Percentiles rank a stretch among this genome's conserved stretches.
Evolutionary conservation across 2,329 filamentous ascomycete genomes (phyloP).

Genomic region (Alternaria ventricosa): DNA sequence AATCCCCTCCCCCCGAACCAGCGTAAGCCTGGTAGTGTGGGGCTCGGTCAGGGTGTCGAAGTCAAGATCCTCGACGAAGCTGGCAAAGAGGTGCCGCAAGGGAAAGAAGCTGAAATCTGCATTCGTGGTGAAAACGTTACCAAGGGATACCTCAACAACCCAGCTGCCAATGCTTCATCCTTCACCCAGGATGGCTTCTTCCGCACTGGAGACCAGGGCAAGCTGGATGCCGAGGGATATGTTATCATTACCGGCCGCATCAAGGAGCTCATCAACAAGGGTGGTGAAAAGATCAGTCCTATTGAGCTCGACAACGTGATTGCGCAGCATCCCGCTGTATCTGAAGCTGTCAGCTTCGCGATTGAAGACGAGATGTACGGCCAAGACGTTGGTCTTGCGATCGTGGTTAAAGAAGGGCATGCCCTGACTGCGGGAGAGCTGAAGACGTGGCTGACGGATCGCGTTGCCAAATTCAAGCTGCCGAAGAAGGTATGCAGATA

Average conservation of each 20-base stretch:
- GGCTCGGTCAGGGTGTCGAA: slow-evolving; percentile 82
- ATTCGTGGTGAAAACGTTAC: slow-evolving; percentile 85
- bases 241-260: slow-evolving; percentile 88
- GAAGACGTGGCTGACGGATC: slow-evolving; percentile 71
- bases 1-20: slow-evolving; percentile 67
- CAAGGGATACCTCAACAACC: slow-evolving; percentile 84
- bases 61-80: slow-evolving; percentile 76
- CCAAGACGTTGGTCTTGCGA: slow-evolving; percentile 78
- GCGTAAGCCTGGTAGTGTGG: slow-evolving; percentile 82
- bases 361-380: slow-evolving; percentile 83
- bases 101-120: slow-evolving; percentile 80
- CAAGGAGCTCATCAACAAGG: slow-evolving; percentile 92
- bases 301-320: slow-evolving; percentile 87
- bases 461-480: slow-evolving; percentile 82
- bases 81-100: slow-evolving; percentile 72
- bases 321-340: slow-evolving; percentile 72
- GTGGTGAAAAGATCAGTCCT: slow-evolving; percentile 87
- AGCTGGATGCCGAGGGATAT: slow-evolving; percentile 80
- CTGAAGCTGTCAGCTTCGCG: slow-evolving; percentile 83
- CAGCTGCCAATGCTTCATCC: slow-evolving; percentile 73
- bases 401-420: slow-evolving; percentile 73
- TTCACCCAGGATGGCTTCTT: slow-evolving; percentile 82
- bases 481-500: slow-evolving; percentile 71
- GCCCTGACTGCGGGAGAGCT: slow-evolving; percentile 64
- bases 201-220: slow-evolving; percentile 86